A percentile compares a stretch with the other conserved stretches of the same genome.
phyloP scores from a whole-genome alignment of 257 asterid species.

The Solanum neorickii region DNA sequence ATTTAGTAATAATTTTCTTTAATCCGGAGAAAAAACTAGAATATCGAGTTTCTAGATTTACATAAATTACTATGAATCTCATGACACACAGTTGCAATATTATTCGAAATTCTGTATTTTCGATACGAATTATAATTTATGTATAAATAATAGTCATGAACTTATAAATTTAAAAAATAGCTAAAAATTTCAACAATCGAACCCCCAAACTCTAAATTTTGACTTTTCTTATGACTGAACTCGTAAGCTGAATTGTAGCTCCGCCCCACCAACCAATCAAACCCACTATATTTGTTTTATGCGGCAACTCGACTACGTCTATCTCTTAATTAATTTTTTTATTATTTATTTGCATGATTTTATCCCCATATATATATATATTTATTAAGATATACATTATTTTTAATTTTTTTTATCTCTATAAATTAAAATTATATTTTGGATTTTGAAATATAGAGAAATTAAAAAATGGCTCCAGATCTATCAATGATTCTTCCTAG shows the following conservation, averaged over 20 bases:
- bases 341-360: neutral
- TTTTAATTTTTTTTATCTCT: neutral
- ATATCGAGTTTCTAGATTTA: neutral
- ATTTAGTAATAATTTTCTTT: neutral
- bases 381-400: neutral
- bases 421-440: neutral
- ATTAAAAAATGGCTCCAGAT: slow-evolving; percentile 21
- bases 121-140: neutral
- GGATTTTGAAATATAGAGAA: neutral
- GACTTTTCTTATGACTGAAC: neutral
- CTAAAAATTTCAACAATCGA: neutral
- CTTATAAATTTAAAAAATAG: neutral
- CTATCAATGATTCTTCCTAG: slow-evolving; percentile 53
- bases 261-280: neutral
- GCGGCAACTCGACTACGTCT: slow-evolving; percentile 13
- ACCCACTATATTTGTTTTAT: neutral
- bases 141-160: neutral
- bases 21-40: neutral
- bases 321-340: neutral
- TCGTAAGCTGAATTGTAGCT: neutral
- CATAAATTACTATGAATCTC: neutral
- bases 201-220: neutral
- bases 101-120: rapidly evolving
- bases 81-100: too few relatives aligned
- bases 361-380: neutral